phyloP scores from a whole-genome alignment of 2,329 filamentous ascomycete genomes.

The Cylindrodendrum hubeiense region DNA sequence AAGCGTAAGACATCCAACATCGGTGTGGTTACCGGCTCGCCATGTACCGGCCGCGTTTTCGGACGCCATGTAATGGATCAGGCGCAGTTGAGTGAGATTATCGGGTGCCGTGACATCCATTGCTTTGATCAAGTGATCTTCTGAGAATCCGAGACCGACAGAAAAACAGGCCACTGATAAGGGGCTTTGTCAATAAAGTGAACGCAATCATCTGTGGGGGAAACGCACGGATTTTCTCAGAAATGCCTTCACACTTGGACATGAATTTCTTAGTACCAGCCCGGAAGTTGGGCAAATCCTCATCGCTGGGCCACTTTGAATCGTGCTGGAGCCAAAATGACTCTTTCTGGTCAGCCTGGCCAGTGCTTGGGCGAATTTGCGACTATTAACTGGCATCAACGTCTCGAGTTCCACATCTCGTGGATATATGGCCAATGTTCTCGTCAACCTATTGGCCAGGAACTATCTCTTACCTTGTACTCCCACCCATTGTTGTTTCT shows the following conservation, averaged over 20 bases:
- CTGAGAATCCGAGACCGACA: constrained; percentile 60
- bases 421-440: too few relatives aligned
- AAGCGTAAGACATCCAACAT: constrained; percentile 65
- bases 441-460: too few relatives aligned
- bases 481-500: constrained; percentile 66
- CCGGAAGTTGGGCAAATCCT: constrained; percentile 56
- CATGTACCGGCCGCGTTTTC: constrained; percentile 47
- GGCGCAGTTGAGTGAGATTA: constrained; percentile 61
- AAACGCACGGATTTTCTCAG: constrained; percentile 50
- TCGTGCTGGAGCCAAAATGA: constrained; percentile 67
- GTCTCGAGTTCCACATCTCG: too few relatives aligned
- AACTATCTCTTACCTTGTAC: constrained; percentile 49
- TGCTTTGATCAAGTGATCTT: constrained; percentile 62
- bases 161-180: constrained; percentile 59
- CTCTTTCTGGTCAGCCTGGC: constrained; percentile 66
- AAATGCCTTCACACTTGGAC: constrained; percentile 59
- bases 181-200: not conserved
- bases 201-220: not conserved
- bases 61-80: constrained; percentile 61
- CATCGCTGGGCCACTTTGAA: constrained; percentile 57
- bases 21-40: constrained; percentile 65
- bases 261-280: constrained; percentile 58
- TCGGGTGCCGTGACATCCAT: constrained; percentile 59
- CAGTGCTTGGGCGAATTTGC: constrained; percentile 59
- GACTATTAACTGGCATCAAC: constrained; percentile 30